Conservation (phyloP, 2,329 filamentous ascomycete genomes). For the Mycogone perniciosa region DNA sequence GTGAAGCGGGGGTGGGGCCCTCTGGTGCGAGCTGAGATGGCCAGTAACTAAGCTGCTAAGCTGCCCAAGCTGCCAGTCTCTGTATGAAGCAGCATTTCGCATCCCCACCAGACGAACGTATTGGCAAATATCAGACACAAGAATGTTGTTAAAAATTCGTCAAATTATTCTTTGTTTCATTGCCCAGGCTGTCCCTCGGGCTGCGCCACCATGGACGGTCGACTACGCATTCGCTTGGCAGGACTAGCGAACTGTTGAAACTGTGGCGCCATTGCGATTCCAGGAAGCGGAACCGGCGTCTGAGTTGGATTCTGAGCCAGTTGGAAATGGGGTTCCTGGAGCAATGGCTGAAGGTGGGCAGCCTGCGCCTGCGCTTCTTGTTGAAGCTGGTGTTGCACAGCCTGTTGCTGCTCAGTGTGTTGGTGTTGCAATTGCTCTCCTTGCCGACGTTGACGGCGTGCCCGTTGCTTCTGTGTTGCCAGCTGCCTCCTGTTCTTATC, state of each 20-base stretch:
- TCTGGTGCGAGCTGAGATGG: neutral
- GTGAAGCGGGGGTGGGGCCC: slow-evolving; percentile 16
- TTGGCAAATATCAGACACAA: no score
- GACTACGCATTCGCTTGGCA: slow-evolving; percentile 25
- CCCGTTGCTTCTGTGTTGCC: slow-evolving; percentile 20
- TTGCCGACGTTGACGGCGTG: slow-evolving; percentile 20
- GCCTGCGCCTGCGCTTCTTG: slow-evolving; percentile 18
- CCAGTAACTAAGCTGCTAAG: no score
- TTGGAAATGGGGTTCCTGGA: slow-evolving; percentile 25
- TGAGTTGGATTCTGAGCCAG: slow-evolving; percentile 20
- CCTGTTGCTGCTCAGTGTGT: slow-evolving; percentile 15
- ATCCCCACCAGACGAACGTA: no score
- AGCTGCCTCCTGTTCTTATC: slow-evolving; percentile 27
- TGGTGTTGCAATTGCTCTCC: slow-evolving; percentile 22
- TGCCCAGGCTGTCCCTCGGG: slow-evolving; percentile 1
- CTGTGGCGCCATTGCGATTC: slow-evolving; percentile 21
- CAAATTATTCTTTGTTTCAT: neutral
- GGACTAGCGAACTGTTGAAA: slow-evolving; percentile 25
- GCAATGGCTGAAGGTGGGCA: slow-evolving; percentile 23
- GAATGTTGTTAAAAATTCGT: neutral
- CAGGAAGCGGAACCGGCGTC: slow-evolving; percentile 22
- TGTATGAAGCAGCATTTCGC: no score
- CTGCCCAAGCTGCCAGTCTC: neutral
- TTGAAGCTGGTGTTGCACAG: slow-evolving; percentile 12
- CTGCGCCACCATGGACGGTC: slow-evolving; percentile 15